Conservation (phyloP, 2,329 filamentous ascomycete genomes). For the Fusarium sp. region DNA sequence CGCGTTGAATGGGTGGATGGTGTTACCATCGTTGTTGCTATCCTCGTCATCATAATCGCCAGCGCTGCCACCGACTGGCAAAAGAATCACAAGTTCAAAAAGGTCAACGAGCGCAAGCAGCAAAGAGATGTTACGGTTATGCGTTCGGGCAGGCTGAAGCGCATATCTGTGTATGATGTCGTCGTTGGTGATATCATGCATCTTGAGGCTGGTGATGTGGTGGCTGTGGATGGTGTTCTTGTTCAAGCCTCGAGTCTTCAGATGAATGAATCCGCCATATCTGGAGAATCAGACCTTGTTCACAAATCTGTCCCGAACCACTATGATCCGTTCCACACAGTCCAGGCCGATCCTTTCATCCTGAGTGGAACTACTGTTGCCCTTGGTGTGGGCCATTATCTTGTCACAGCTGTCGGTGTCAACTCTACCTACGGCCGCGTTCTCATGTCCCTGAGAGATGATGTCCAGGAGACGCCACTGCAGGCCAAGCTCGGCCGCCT, state of each 20-base stretch:
- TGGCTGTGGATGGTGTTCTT: slow-evolving; percentile 78
- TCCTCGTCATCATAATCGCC: slow-evolving; percentile 80
- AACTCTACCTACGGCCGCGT: slow-evolving; percentile 83
- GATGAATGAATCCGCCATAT: slow-evolving; percentile 81
- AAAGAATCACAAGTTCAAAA: slow-evolving; percentile 84
- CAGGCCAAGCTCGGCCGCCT: slow-evolving; percentile 82
- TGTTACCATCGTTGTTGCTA: slow-evolving; percentile 82
- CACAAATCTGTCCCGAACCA: slow-evolving; percentile 73
- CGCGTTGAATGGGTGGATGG: slow-evolving; percentile 86
- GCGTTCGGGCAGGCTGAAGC: slow-evolving; percentile 77
- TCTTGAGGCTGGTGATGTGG: slow-evolving; percentile 78
- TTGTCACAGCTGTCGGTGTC: slow-evolving; percentile 80
- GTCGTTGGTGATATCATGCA: slow-evolving; percentile 80
- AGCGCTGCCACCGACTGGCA: slow-evolving; percentile 87
- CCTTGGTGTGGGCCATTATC: slow-evolving; percentile 79
- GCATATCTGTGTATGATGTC: slow-evolving; percentile 78
- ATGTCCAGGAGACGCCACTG: slow-evolving; percentile 81
- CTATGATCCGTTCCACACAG: slow-evolving; percentile 66
- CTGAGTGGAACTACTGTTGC: slow-evolving; percentile 82
- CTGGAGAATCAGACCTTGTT: slow-evolving; percentile 80
- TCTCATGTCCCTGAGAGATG: slow-evolving; percentile 81
- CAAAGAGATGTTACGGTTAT: slow-evolving; percentile 80
- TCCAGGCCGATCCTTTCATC: slow-evolving; percentile 78
- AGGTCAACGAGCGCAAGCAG: slow-evolving; percentile 83
- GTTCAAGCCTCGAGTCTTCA: slow-evolving; percentile 65